Evolutionary conservation across 257 asterid genomes (phyloP).

Genomic region (Ligustrum vulgare): DNA sequence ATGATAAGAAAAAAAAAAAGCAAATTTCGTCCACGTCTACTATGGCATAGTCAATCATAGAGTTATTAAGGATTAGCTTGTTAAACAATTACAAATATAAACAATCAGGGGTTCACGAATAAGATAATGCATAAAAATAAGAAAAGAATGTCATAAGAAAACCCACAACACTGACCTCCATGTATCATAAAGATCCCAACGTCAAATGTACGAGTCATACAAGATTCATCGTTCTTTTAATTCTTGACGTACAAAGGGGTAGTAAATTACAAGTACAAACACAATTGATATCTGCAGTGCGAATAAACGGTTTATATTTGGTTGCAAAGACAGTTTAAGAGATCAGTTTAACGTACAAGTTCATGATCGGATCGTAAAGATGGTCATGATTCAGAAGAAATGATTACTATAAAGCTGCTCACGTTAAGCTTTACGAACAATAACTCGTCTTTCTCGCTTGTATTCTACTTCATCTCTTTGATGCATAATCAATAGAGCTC

Average conservation of each 20-base stretch:
- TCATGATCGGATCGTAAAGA: not conserved
- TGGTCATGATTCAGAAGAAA: not conserved
- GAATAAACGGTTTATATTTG: not conserved
- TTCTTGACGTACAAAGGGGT: not conserved
- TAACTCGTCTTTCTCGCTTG: constrained; percentile 73
- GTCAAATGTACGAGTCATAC: not conserved
- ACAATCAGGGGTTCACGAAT: too few species aligned
- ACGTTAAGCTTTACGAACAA: constrained; percentile 73
- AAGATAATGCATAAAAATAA: too few species aligned
- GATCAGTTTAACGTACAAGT: not conserved
- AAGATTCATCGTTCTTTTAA: not conserved
- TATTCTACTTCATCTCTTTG: constrained; percentile 97
- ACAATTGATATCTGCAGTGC: not conserved
- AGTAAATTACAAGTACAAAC: not conserved
- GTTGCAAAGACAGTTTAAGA: too few species aligned
- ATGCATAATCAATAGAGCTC: constrained; percentile 92
- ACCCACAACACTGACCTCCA: too few species aligned
- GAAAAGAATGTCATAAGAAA: too few species aligned
- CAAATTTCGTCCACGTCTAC: too few species aligned
- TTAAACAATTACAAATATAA: too few species aligned
- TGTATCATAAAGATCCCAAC: not conserved
- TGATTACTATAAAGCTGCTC: not conserved
- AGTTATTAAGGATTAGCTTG: too few species aligned
- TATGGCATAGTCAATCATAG: too few species aligned
- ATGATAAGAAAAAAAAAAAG: too few species aligned